Percentiles rank a stretch among this genome's conserved stretches.
These are phyloP conservation scores for Zygoascus sp. DNA, from an alignment of 1,139 yeast genomes.

Conservation along the genomic window DNA sequence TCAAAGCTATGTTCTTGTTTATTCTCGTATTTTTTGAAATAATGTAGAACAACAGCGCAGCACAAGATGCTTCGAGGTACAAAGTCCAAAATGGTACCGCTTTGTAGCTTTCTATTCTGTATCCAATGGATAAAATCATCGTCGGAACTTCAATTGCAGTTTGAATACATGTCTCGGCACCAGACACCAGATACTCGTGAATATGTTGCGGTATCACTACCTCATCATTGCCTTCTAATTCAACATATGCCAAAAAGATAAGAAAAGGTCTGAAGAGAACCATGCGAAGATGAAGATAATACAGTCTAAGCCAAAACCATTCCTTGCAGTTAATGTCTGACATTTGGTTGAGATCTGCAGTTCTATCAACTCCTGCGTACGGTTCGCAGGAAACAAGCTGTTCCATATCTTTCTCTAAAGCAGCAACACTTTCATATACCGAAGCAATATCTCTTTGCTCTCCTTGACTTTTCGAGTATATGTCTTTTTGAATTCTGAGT, in stretches of 20 bases:
- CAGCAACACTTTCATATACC: conserved; percentile 1
- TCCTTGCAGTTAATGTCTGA: conserved; percentile 13
- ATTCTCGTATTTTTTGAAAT: conserved; percentile 8
- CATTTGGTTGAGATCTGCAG: conserved; percentile 9
- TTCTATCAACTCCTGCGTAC: conserved; percentile 12
- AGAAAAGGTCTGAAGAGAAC: conserved; percentile 15
- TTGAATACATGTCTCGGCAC: conserved; percentile 10
- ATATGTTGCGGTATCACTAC: conserved; percentile 8
- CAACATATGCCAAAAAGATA: conserved; percentile 13
- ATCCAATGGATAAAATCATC: conserved; percentile 15
- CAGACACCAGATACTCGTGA: conserved; percentile 7
- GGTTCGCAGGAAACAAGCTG: conserved; percentile 8
- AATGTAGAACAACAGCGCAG: conserved; percentile 13
- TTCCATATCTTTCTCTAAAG: conserved; percentile 11
- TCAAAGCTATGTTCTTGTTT: conserved; percentile 12
- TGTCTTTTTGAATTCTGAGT: conserved; percentile 6
- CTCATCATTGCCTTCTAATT: conserved; percentile 2
- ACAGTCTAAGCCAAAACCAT: conserved; percentile 15
- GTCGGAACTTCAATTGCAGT: conserved; percentile 14
- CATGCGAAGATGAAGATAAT: conserved; percentile 13
- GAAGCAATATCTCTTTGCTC: conserved; percentile 9
- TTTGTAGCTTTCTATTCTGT: conserved; percentile 7
- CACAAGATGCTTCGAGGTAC: conserved; percentile 14
- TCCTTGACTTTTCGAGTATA: neutral
- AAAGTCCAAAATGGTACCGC: conserved; percentile 11